Conservation (phyloP, 345 rosid species). For the Gossypium raimondii region DNA sequence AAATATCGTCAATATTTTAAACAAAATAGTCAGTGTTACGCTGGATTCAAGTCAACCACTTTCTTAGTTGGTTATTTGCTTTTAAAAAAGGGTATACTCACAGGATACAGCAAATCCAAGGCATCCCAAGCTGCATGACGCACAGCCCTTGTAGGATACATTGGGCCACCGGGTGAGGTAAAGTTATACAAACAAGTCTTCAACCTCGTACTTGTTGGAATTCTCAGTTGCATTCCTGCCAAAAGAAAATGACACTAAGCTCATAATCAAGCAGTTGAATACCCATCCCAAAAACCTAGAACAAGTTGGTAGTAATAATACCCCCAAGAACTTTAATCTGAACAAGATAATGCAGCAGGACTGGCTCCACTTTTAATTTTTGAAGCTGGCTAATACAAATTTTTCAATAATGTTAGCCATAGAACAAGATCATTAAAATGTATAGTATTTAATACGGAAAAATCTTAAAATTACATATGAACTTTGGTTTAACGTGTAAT, state of each 20-base stretch:
- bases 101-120: conserved; percentile 86
- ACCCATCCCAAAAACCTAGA: not conserved
- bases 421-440: not conserved
- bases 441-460: no score
- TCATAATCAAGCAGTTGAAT: not conserved
- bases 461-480: no score
- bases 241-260: not conserved
- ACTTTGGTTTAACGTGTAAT: no score
- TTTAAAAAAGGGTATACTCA: conserved; percentile 39
- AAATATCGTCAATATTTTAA: no score
- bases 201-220: conserved; percentile 89
- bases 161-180: conserved; percentile 95
- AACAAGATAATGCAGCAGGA: conserved; percentile 77
- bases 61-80: not conserved
- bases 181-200: conserved; percentile 93
- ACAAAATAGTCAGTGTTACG: no score
- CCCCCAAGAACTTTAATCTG: conserved; percentile 80
- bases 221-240: conserved; percentile 86
- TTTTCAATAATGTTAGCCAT: not conserved
- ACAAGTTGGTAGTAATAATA: conserved; percentile 22
- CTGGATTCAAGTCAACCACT: no score
- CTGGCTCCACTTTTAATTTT: conserved; percentile 96
- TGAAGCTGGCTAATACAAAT: conserved; percentile 61
- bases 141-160: conserved; percentile 97
- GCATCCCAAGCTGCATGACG: conserved; percentile 99